Evolutionary conservation across 2,329 filamentous ascomycete genomes (phyloP), one percentile per base, ranked within the genome.

Genomic region (Drechslerella dactyloides): DNA sequence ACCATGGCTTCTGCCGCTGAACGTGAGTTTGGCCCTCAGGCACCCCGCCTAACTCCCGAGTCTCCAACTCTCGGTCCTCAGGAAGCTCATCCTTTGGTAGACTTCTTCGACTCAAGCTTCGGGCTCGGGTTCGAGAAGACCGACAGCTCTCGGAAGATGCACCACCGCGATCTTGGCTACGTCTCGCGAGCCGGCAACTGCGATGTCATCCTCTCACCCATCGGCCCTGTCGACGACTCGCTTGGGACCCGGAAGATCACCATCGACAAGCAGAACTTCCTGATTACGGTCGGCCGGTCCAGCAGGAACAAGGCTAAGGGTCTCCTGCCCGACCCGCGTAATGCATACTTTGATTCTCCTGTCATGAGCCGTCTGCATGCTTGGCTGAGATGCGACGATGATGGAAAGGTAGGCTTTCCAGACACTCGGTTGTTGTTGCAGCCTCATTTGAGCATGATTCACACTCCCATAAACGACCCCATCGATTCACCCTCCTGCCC

Each of bases 321-420:
- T 78, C 80, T 74, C 19, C 74, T 55, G 74, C 77, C 82, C 75
- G 77, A 79, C 70, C 40, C 75, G 3, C 78, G 84, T 74, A 91
- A 91, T 78, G 85, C 83, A 15, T 90, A 83, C 83, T 89, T 90
- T 68, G 85, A 90, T 74, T 89, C 85, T 64, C 85, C 88, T 0
- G 88, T 91, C 37, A 88, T 91, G 82, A 90, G 88, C 23, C 83
- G 89, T 50, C 78, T 85, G 10, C 89, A 91, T 79, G 89, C 89
- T 6, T 15, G 79, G 84, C 58, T 74, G 82, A 40, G 78, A 76
- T 1, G 74, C 75, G 65, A 66, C 69, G 46, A 74, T 13, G 65
- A 57, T 50, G 65, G 72, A 60, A 58, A 65, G 54, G 68, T 72
- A 60, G 27, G 55, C 23, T 33, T 11, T n/a, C n/a, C n/a, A n/a